These are phyloP conservation scores for Biscogniauxia marginata DNA, from an alignment of 2,329 filamentous ascomycete genomes.

Conservation along the genomic window DNA sequence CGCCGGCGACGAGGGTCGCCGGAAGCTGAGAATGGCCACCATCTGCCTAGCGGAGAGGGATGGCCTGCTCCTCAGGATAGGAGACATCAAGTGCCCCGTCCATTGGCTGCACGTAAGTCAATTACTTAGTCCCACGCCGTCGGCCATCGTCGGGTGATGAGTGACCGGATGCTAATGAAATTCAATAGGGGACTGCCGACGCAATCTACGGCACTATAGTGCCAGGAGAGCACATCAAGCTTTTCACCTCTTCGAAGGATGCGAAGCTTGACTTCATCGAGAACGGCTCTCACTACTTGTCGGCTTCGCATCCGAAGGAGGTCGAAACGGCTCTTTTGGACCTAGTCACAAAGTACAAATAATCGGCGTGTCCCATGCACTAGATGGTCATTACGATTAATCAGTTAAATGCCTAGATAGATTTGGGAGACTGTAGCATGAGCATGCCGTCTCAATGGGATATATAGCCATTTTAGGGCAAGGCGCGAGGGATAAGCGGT, in stretches of 20 bases:
- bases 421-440: neutral
- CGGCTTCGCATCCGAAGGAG: slow-evolving; percentile 47
- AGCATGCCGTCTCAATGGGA: neutral
- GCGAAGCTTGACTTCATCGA: slow-evolving; percentile 43
- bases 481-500: neutral
- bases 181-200: slow-evolving; percentile 44
- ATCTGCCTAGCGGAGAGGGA: slow-evolving; percentile 47
- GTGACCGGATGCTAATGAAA: neutral
- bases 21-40: slow-evolving; percentile 46
- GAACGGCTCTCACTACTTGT: slow-evolving; percentile 49
- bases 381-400: neutral
- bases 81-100: slow-evolving; percentile 50
- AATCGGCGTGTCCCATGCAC: neutral
- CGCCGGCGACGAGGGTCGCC: slow-evolving; percentile 48
- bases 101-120: slow-evolving; percentile 51
- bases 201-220: slow-evolving; percentile 40
- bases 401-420: neutral
- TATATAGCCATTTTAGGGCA: neutral
- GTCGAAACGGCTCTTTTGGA: slow-evolving; percentile 40
- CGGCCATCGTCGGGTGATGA: neutral
- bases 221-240: slow-evolving; percentile 48
- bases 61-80: slow-evolving; percentile 44
- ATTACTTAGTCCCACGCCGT: neutral
- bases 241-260: slow-evolving; percentile 47
- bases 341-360: slow-evolving; percentile 10